A percentile compares a stretch with the other conserved stretches of the same genome.
These are phyloP conservation scores for Golubevia sp. DNA, from an alignment of 1,284 basidiomycete species.

Conservation along the genomic window DNA sequence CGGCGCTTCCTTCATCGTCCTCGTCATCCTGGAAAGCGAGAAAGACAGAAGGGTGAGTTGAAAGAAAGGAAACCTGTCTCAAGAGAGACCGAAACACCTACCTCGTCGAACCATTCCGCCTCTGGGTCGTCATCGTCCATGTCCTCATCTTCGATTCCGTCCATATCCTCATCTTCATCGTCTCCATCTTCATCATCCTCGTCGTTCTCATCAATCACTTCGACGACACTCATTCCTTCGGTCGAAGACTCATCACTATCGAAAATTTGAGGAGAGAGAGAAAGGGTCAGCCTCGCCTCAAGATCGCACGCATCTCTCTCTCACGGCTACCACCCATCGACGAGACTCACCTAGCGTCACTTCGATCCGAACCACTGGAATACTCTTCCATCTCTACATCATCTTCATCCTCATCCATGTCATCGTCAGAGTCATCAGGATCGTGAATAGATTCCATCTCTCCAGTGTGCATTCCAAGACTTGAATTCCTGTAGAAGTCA, in stretches of 20 bases:
- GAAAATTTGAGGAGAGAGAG: constrained; percentile 4
- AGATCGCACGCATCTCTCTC: background rate
- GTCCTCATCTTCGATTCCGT: constrained; percentile 65
- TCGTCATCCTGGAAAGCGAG: constrained; percentile 41
- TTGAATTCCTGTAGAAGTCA: constrained; percentile 94
- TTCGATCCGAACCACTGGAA: constrained; percentile 18
- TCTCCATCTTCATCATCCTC: constrained; percentile 53
- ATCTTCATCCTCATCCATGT: constrained; percentile 63
- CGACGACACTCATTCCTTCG: constrained; percentile 29
- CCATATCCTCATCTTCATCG: constrained; percentile 62
- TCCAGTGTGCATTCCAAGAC: constrained; percentile 83
- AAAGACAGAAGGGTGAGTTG: background rate
- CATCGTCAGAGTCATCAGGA: constrained; percentile 62
- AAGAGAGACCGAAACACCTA: background rate
- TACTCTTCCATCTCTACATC: constrained; percentile 56
- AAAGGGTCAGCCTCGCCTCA: background rate
- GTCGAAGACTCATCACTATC: background rate
- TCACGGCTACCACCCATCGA: constrained; percentile 1
- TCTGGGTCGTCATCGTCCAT: constrained; percentile 56
- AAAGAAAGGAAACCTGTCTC: background rate
- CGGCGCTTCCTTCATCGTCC: constrained; percentile 66
- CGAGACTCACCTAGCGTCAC: constrained; percentile 53
- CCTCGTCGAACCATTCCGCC: constrained; percentile 19
- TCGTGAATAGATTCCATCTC: constrained; percentile 51
- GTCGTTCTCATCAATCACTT: constrained; percentile 64